phyloP scores from a whole-genome alignment of 192 early-diverging fungal species.

The Kickxella alabastrina region DNA sequence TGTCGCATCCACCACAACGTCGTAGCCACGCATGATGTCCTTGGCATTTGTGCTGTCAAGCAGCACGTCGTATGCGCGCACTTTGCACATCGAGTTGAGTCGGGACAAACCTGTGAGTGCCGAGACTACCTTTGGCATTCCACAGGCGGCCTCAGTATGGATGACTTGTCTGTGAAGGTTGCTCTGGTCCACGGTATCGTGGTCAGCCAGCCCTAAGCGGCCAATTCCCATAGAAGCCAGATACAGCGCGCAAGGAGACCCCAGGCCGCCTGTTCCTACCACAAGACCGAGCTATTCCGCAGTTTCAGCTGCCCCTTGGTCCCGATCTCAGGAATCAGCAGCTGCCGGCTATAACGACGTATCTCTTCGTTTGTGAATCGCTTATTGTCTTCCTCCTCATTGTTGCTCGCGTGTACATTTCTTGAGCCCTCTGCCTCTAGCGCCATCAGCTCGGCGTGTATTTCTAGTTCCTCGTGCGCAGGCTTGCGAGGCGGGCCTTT shows the following conservation, averaged over 20 bases:
- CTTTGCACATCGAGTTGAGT: slow-evolving; percentile 64
- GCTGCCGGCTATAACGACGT: slow-evolving; percentile 77
- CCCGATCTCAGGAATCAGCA: slow-evolving; percentile 76
- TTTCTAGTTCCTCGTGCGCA: slow-evolving; percentile 41
- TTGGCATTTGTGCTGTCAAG: slow-evolving; percentile 81
- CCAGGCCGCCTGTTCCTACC: slow-evolving; percentile 94
- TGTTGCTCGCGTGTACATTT: neutral
- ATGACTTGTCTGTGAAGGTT: slow-evolving; percentile 96
- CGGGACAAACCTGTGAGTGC: slow-evolving; percentile 58
- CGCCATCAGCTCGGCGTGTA: slow-evolving; percentile 28
- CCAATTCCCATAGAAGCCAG: slow-evolving; percentile 87
- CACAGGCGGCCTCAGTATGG: slow-evolving; percentile 68
- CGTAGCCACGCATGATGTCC: slow-evolving; percentile 68
- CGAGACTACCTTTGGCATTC: slow-evolving; percentile 69
- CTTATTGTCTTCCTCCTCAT: slow-evolving; percentile 1
- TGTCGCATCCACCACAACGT: slow-evolving; percentile 84
- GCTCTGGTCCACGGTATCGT: slow-evolving; percentile 84
- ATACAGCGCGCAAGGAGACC: slow-evolving; percentile 82
- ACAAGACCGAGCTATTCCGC: slow-evolving; percentile 73
- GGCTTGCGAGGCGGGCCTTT: slow-evolving; percentile 12
- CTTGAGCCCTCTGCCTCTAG: slow-evolving; percentile 12
- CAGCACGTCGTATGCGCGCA: slow-evolving; percentile 62
- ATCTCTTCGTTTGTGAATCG: slow-evolving; percentile 71
- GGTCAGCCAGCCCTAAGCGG: slow-evolving; percentile 84
- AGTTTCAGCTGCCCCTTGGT: slow-evolving; percentile 70